Conservation (phyloP, 1,284 basidiomycete species). For the Schizopora paradoxa region DNA sequence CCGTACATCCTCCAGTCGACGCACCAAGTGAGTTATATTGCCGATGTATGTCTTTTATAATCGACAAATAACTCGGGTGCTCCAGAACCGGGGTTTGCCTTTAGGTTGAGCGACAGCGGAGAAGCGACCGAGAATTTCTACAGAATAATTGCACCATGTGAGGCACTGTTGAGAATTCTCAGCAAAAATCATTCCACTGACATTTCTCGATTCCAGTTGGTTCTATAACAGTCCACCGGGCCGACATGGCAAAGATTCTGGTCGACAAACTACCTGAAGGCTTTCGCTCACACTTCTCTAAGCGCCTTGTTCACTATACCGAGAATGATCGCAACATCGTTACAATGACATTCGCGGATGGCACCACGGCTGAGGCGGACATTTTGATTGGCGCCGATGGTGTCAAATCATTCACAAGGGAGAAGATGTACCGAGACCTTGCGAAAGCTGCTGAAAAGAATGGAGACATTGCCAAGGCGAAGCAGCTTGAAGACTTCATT, state of each 20-base stretch:
- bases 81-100: slow-evolving; percentile 16
- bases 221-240: slow-evolving; percentile 29
- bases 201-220: slow-evolving; percentile 26
- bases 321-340: slow-evolving; percentile 17
- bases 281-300: slow-evolving; percentile 30
- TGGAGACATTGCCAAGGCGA: background rate
- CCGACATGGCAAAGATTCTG: slow-evolving; percentile 31
- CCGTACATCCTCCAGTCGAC: slow-evolving; percentile 19
- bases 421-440: slow-evolving; percentile 29
- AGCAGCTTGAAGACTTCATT: slow-evolving; percentile 20
- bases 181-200: background rate
- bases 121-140: slow-evolving; percentile 26
- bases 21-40: slow-evolving; percentile 16
- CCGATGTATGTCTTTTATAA: slow-evolving; percentile 14
- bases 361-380: slow-evolving; percentile 33
- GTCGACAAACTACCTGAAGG: slow-evolving; percentile 24
- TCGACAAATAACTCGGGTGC: slow-evolving; percentile 2
- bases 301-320: slow-evolving; percentile 27
- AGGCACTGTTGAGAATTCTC: slow-evolving; percentile 13
- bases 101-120: slow-evolving; percentile 26
- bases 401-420: slow-evolving; percentile 35
- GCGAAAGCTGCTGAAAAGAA: slow-evolving; percentile 19
- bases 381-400: slow-evolving; percentile 43
- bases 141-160: slow-evolving; percentile 27
- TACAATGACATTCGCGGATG: slow-evolving; percentile 32